These are phyloP conservation scores for Trichophyton rubrum DNA, from an alignment of 2,329 filamentous ascomycete genomes.

Conservation along the genomic window DNA sequence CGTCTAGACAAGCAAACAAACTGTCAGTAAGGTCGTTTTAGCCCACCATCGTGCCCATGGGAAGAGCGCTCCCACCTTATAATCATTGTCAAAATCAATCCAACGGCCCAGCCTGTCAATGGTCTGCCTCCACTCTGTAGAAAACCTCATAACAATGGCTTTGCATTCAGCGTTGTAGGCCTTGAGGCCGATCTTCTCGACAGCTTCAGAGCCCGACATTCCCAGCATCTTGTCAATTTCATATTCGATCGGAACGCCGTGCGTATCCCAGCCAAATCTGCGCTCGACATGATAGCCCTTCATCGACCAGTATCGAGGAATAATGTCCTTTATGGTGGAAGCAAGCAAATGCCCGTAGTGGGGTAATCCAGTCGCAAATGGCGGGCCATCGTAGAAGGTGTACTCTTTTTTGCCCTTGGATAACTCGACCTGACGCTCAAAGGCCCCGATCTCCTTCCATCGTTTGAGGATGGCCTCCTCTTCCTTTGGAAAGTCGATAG, in stretches of 20 bases:
- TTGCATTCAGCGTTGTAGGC: conserved; percentile 88
- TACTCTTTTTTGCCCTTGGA: conserved; percentile 72
- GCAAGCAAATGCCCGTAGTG: conserved; percentile 70
- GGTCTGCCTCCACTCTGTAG: conserved; percentile 73
- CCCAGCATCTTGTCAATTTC: conserved; percentile 95
- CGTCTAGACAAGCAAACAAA: conserved; percentile 41
- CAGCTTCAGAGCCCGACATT: conserved; percentile 75
- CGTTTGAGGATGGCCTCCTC: conserved; percentile 72
- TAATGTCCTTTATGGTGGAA: conserved; percentile 94
- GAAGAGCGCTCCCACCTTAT: conserved; percentile 49
- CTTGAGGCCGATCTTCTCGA: conserved; percentile 71
- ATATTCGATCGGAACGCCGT: conserved; percentile 88
- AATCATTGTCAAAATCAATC: conserved; percentile 97
- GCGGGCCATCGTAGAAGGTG: conserved; percentile 87
- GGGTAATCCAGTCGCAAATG: conserved; percentile 59
- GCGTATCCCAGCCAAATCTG: conserved; percentile 90
- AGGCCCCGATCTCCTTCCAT: conserved; percentile 89
- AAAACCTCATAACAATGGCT: conserved; percentile 85
- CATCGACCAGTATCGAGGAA: conserved; percentile 95
- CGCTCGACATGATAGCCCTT: conserved; percentile 87
- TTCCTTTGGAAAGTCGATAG: conserved; percentile 84
- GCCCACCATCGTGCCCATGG: background rate
- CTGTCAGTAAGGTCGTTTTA: background rate
- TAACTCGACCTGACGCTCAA: conserved; percentile 75
- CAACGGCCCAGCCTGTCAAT: conserved; percentile 83